Evolutionary conservation across 148 eudicot species (phyloP).

Genomic region (Polygonum maritimum): DNA sequence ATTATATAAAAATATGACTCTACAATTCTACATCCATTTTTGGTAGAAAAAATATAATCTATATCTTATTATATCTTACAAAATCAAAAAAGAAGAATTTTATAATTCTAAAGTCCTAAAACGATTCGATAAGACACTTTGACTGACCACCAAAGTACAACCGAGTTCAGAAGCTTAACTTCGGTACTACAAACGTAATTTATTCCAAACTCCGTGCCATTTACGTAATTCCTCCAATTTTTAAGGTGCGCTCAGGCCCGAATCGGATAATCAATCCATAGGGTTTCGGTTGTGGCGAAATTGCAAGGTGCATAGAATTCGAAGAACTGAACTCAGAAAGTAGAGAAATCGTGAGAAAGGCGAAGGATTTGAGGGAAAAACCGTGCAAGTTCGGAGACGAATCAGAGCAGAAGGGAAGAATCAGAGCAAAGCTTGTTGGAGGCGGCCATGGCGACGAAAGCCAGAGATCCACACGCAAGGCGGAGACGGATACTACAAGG

Average conservation of each 20-base stretch:
- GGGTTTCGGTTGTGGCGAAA: background rate
- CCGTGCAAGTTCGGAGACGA: background rate
- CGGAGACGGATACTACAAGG: slow-evolving; percentile 10
- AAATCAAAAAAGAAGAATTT: too few relatives aligned
- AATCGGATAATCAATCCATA: background rate
- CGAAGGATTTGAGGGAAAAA: background rate
- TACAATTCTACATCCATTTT: too few relatives aligned
- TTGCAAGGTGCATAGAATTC: background rate
- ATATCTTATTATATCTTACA: too few relatives aligned
- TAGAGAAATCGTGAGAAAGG: background rate
- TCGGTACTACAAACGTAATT: background rate
- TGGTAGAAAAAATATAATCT: too few relatives aligned
- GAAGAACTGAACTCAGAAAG: background rate
- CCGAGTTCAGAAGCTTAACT: background rate
- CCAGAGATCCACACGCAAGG: background rate
- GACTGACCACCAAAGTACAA: background rate
- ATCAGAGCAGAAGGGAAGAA: background rate
- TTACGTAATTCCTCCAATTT: background rate
- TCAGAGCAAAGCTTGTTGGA: background rate
- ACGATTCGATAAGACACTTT: too few relatives aligned
- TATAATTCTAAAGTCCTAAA: too few relatives aligned
- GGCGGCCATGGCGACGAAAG: slow-evolving; percentile 4
- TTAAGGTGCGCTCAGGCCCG: background rate
- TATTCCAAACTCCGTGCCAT: background rate
- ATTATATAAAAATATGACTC: too few relatives aligned